These are phyloP conservation scores for Russula ochroleuca DNA, from an alignment of 768 basidiomycete species.

Conservation along the genomic window DNA sequence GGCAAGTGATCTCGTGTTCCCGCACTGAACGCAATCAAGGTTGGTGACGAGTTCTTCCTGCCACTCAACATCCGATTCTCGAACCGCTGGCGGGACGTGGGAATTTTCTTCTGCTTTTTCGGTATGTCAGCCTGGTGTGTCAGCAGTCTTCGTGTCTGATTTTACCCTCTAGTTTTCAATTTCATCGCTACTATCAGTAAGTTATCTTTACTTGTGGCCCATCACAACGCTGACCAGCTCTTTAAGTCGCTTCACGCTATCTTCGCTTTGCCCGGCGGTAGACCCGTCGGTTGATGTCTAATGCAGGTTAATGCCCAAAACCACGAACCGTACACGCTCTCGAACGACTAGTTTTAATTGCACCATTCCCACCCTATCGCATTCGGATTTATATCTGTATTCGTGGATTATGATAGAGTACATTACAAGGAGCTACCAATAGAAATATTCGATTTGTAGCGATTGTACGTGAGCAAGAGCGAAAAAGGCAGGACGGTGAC, in stretches of 20 bases:
- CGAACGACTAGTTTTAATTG: not conserved
- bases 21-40: constrained; percentile 29
- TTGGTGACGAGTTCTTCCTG: constrained; percentile 65
- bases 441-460: no score
- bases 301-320: not conserved
- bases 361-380: not conserved
- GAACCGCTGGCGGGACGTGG: constrained; percentile 64
- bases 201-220: constrained; percentile 18
- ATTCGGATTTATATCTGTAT: not conserved
- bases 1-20: not conserved
- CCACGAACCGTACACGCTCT: not conserved
- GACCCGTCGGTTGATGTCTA: constrained; percentile 3
- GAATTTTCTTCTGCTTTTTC: constrained; percentile 60
- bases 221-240: constrained; percentile 16
- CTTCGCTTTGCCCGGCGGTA: constrained; percentile 35
- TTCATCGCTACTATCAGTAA: constrained; percentile 52
- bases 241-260: constrained; percentile 61
- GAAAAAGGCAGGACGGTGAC: constrained; percentile 18
- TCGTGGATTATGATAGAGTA: not conserved
- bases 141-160: not conserved
- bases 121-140: constrained; percentile 35
- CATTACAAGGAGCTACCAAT: not conserved
- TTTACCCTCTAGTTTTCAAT: constrained; percentile 54
- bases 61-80: constrained; percentile 64
- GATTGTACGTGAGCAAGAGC: not conserved